Evolutionary conservation across 192 early-diverging fungal species (phyloP).

Genomic region (Gonapodya prolifera): DNA sequence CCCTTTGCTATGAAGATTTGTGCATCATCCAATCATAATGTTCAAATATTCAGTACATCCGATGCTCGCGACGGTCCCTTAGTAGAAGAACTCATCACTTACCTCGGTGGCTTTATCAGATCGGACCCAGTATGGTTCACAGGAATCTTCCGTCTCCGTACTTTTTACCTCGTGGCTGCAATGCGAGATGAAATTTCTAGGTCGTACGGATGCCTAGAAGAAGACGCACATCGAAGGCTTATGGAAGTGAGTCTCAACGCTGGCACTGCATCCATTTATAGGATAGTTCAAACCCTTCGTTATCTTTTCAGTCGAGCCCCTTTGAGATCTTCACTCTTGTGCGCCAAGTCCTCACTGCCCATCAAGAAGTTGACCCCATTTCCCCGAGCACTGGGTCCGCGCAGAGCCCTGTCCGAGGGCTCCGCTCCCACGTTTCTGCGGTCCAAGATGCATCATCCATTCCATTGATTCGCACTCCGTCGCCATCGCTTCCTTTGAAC

Average conservation of each 20-base stretch:
- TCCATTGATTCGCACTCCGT: no score
- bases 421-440: no score
- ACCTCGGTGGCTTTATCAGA: slow-evolving; percentile 60
- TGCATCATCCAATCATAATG: background rate
- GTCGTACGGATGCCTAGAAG: slow-evolving; percentile 58
- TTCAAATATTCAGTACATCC: slow-evolving; percentile 30
- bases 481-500: no score
- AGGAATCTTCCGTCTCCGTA: slow-evolving; percentile 70
- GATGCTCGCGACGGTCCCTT: slow-evolving; percentile 74
- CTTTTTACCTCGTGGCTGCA: slow-evolving; percentile 72
- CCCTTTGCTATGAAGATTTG: slow-evolving; percentile 9
- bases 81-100: slow-evolving; percentile 72
- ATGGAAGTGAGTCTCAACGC: slow-evolving; percentile 36
- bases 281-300: no score
- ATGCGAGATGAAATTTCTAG: slow-evolving; percentile 73
- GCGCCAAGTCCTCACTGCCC: slow-evolving; percentile 57
- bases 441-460: no score
- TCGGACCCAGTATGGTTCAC: slow-evolving; percentile 56
- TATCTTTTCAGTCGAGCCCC: slow-evolving; percentile 41
- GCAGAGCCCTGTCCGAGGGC: no score
- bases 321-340: slow-evolving; percentile 67
- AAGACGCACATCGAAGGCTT: slow-evolving; percentile 63
- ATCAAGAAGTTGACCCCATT: no score
- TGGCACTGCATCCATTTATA: no score
- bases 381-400: no score